These are phyloP conservation scores for Sicyos baderoa DNA, from an alignment of 306 rosid species.

Conservation along the genomic window DNA sequence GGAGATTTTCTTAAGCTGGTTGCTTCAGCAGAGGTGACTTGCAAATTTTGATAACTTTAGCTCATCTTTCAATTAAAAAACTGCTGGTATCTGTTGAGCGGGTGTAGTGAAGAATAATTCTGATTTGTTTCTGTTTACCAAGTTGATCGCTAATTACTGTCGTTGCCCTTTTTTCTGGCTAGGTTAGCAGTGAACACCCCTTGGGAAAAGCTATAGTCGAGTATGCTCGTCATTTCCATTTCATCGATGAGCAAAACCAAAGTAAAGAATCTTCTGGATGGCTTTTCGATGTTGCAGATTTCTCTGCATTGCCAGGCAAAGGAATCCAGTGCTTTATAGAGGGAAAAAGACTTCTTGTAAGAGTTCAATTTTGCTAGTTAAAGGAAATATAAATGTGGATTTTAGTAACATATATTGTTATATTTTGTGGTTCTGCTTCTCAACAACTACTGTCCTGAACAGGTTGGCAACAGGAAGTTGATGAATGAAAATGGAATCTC, in stretches of 20 bases:
- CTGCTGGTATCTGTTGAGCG: background rate
- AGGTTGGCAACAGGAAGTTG: conserved; percentile 91
- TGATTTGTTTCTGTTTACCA: background rate
- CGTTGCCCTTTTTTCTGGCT: conserved; percentile 14
- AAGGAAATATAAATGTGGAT: background rate
- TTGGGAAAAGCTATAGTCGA: conserved; percentile 84
- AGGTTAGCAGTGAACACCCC: conserved; percentile 99
- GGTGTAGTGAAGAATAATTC: background rate
- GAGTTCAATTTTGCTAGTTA: conserved; percentile 17
- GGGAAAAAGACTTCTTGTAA: conserved; percentile 62
- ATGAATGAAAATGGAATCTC: conserved; percentile 65
- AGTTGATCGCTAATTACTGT: background rate
- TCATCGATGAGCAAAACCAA: conserved; percentile 53
- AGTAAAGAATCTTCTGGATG: conserved; percentile 49
- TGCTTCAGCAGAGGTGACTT: conserved; percentile 93
- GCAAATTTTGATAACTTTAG: conserved; percentile 17
- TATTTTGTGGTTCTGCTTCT: conserved; percentile 27
- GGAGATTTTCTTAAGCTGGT: conserved; percentile 91
- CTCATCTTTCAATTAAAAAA: background rate
- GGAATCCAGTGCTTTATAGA: conserved; percentile 66
- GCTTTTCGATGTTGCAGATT: conserved; percentile 75
- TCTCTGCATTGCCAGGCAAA: conserved; percentile 76
- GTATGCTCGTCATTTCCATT: conserved; percentile 87
- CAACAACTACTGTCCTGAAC: conserved; percentile 24
- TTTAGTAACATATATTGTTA: conserved; percentile 4